A percentile compares a stretch with the other conserved stretches of the same genome.
These are phyloP conservation scores for Fusarium coicis DNA, from an alignment of 2,329 filamentous ascomycete genomes.

Conservation along the genomic window DNA sequence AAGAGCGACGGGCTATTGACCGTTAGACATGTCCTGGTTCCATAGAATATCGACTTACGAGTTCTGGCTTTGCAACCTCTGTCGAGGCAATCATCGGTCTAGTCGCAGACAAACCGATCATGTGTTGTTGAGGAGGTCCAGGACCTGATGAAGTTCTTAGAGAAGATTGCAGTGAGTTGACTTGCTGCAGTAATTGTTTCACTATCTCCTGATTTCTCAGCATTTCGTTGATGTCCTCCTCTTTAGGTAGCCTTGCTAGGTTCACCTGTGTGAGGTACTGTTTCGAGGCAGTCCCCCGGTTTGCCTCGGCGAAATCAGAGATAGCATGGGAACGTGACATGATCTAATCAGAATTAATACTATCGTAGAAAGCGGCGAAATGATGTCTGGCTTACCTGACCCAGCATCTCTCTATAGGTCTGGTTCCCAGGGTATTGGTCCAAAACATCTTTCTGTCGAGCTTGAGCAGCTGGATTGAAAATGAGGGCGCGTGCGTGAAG, in stretches of 20 bases:
- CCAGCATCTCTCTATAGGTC: background rate
- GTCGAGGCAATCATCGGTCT: background rate
- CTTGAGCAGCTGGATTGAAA: background rate
- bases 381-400: background rate
- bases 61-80: background rate
- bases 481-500: background rate
- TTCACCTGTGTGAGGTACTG: background rate
- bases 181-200: background rate
- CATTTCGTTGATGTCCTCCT: background rate
- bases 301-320: background rate
- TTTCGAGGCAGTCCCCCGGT: background rate
- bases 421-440: background rate
- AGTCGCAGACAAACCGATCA: background rate
- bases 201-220: background rate
- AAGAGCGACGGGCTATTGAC: background rate
- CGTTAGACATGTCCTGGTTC: background rate
- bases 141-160: background rate
- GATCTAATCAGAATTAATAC: background rate
- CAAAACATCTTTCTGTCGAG: background rate
- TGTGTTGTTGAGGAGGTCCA: background rate
- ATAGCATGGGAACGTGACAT: background rate
- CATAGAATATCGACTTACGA: background rate
- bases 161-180: background rate
- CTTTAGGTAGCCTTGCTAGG: background rate
- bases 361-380: background rate